Percentiles rank a stretch among this genome's conserved stretches.
Evolutionary conservation across 176 grass and related monocot genomes (phyloP).

Genomic region (Eleusine indica): DNA sequence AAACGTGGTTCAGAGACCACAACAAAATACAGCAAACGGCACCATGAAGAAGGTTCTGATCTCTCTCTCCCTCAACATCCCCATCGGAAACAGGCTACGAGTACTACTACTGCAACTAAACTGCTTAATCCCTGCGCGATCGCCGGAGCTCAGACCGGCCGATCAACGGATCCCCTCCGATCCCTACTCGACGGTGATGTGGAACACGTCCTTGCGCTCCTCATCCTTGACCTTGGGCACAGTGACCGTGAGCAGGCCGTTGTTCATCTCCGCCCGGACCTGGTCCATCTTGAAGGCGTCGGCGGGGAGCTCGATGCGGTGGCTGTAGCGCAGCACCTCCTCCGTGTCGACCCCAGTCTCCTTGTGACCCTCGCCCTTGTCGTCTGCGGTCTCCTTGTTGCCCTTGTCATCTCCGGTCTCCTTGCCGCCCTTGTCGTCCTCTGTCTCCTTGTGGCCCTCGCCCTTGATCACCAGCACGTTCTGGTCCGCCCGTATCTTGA

Average conservation of each 20-base stretch:
- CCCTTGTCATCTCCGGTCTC: not conserved
- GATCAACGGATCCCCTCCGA: not conserved
- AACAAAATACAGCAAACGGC: not conserved
- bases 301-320: conserved; percentile 46
- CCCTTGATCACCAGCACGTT: conserved; percentile 57
- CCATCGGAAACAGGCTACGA: conserved; percentile 18
- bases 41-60: not conserved
- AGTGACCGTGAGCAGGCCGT: conserved; percentile 67
- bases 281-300: conserved; percentile 60
- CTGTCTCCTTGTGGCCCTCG: not conserved
- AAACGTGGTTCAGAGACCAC: not conserved
- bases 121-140: not conserved
- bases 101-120: not conserved
- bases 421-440: conserved; percentile 16
- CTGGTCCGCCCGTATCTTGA: conserved; percentile 54
- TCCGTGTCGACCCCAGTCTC: too few relatives aligned
- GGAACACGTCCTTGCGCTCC: conserved; percentile 63
- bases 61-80: not conserved
- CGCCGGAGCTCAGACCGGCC: not conserved
- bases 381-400: too few relatives aligned
- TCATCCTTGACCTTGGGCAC: conserved; percentile 67
- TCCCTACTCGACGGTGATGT: conserved; percentile 56
- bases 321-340: conserved; percentile 17
- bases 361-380: too few relatives aligned
- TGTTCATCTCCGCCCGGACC: conserved; percentile 81